Conservation (phyloP, 1,139 yeast species). For the Saccharomyces pastorianus region DNA sequence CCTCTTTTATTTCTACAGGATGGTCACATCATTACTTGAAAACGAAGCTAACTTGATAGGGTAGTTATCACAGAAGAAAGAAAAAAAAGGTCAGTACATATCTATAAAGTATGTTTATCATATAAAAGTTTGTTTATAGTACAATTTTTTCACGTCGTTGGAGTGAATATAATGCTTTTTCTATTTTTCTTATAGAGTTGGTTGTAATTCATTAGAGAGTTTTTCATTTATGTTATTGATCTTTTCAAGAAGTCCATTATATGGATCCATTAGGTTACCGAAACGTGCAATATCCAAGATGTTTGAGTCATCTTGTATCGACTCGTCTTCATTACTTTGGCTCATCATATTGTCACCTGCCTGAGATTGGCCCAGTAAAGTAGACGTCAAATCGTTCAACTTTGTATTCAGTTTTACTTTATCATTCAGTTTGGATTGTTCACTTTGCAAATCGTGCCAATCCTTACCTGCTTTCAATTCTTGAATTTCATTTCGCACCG, state of each 20-base stretch:
- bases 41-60: not conserved
- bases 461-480: conserved; percentile 14
- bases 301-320: not conserved
- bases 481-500: conserved; percentile 12
- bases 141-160: too few relatives aligned
- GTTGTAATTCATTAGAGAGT: conserved; percentile 1
- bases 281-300: conserved; percentile 5
- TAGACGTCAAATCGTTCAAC: conserved; percentile 10
- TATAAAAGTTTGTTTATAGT: not conserved
- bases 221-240: conserved; percentile 11
- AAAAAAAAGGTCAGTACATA: not conserved
- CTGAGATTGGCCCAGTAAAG: conserved; percentile 4
- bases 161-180: too few relatives aligned
- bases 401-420: conserved; percentile 13
- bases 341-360: not conserved
- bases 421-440: conserved; percentile 9
- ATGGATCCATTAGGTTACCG: conserved; percentile 15
- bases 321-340: not conserved
- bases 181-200: not conserved
- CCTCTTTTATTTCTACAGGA: not conserved
- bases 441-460: conserved; percentile 12
- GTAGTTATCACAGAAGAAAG: not conserved
- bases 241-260: conserved; percentile 16
- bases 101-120: not conserved
- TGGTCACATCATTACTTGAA: not conserved